Conservation (phyloP, 768 basidiomycete species). For the Pleurotus eryngii region DNA sequence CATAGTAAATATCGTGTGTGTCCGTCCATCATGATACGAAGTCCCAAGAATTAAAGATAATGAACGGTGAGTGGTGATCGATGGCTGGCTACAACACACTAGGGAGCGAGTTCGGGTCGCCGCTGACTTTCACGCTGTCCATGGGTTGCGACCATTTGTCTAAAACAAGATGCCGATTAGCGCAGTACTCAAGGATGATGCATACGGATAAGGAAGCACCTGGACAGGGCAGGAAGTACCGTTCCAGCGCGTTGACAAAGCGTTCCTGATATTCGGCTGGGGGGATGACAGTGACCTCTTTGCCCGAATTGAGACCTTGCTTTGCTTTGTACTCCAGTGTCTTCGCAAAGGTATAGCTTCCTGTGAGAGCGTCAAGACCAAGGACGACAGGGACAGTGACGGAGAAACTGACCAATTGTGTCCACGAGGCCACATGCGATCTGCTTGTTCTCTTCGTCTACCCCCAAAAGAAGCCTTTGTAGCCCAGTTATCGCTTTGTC, state of each 20-base stretch:
- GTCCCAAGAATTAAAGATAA: not conserved
- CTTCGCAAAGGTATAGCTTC: conserved; percentile 83
- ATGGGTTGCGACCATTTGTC: conserved; percentile 50
- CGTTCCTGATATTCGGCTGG: conserved; percentile 78
- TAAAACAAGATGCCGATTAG: conserved; percentile 11
- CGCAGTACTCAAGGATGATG: not conserved
- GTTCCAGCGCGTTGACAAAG: conserved; percentile 67
- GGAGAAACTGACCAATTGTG: conserved; percentile 57
- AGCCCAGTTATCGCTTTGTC: conserved; percentile 25
- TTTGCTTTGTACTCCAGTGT: conserved; percentile 86
- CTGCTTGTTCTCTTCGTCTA: conserved; percentile 63
- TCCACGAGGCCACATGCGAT: conserved; percentile 81
- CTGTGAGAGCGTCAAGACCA: conserved; percentile 26
- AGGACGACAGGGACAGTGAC: not conserved
- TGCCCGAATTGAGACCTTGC: conserved; percentile 63
- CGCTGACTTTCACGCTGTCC: conserved; percentile 35
- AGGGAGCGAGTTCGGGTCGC: conserved; percentile 36
- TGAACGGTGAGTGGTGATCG: not conserved
- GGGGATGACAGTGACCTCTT: conserved; percentile 78
- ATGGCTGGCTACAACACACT: conserved; percentile 33
- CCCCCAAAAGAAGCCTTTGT: conserved; percentile 55
- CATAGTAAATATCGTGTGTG: too few species aligned
- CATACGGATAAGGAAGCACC: conserved; percentile 33
- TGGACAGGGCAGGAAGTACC: conserved; percentile 76
- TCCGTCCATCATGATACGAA: not conserved